These are phyloP conservation scores for Cardamine chenopodiifolia DNA, from an alignment of 345 rosid species.

Conservation along the genomic window DNA sequence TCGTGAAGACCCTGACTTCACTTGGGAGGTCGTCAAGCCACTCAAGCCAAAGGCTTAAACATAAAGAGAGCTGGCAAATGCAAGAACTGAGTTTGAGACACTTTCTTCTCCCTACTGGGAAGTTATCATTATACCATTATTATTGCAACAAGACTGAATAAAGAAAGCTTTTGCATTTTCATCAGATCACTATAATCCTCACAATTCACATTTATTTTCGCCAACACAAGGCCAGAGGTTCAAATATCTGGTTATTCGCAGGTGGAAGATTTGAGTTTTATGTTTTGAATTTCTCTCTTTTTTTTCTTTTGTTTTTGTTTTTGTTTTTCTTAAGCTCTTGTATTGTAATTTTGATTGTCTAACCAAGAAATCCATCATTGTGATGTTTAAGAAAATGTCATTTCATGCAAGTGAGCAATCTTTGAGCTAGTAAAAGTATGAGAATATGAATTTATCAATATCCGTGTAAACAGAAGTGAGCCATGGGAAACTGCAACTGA, in stretches of 20 bases:
- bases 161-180: slow-evolving; percentile 8
- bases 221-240: slow-evolving; percentile 16
- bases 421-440: neutral
- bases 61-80: neutral
- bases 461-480: no score
- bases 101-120: slow-evolving; percentile 21
- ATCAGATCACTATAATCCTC: slow-evolving; percentile 12
- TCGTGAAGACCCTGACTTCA: slow-evolving; percentile 73
- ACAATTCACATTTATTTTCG: slow-evolving; percentile 32
- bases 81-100: slow-evolving; percentile 24
- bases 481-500: no score
- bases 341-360: slow-evolving; percentile 43
- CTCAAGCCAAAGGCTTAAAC: slow-evolving; percentile 63
- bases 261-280: slow-evolving; percentile 33
- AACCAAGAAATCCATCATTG: slow-evolving; percentile 26
- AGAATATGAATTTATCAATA: no score
- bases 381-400: neutral
- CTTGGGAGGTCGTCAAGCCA: slow-evolving; percentile 76
- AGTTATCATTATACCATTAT: slow-evolving; percentile 41
- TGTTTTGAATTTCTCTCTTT: slow-evolving; percentile 18
- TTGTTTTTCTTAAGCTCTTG: slow-evolving; percentile 6
- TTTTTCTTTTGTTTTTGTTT: neutral
- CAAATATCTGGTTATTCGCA: no score
- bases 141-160: slow-evolving; percentile 34
- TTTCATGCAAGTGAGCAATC: neutral